Evolutionary conservation across 768 basidiomycete genomes (phyloP).

Genomic region (Xerocomus potaroensis): DNA sequence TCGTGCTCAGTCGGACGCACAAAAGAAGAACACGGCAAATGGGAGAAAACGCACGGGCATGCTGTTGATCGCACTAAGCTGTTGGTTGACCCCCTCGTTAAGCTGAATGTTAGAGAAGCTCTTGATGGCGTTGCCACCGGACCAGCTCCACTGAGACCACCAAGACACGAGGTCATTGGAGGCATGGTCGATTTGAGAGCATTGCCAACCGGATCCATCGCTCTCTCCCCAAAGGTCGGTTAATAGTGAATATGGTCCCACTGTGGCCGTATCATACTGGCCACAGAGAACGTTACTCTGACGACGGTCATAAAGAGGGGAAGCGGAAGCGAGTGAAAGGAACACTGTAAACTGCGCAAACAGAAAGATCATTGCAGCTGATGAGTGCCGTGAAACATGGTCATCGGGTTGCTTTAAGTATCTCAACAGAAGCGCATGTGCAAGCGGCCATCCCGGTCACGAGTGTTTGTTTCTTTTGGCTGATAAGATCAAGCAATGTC

Average conservation of each 20-base stretch:
- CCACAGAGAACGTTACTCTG: conserved; percentile 29
- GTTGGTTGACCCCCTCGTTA: conserved; percentile 46
- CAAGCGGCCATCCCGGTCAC: not conserved
- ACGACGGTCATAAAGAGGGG: not conserved
- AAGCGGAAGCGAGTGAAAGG: conserved; percentile 20
- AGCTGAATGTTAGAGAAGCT: conserved; percentile 58
- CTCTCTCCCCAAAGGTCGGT: conserved; percentile 45
- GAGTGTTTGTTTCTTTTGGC: not conserved
- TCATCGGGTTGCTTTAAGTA: conserved; percentile 12
- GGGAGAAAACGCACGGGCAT: conserved; percentile 47
- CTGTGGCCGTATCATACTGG: conserved; percentile 48
- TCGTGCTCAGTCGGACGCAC: not conserved
- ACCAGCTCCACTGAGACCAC: conserved; percentile 53
- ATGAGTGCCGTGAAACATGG: not conserved
- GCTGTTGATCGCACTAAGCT: conserved; percentile 47
- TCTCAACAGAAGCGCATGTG: not conserved
- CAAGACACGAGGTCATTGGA: conserved; percentile 43
- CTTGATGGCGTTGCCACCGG: conserved; percentile 50
- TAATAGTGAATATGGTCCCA: conserved; percentile 45
- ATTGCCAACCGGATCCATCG: conserved; percentile 46
- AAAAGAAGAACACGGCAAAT: not conserved
- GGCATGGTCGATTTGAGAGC: conserved; percentile 43
- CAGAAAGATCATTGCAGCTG: conserved; percentile 10
- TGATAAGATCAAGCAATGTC: not conserved
- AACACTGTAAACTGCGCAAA: conserved; percentile 11